Conservation (phyloP, 345 rosid species). For the Cardamine occulta region DNA sequence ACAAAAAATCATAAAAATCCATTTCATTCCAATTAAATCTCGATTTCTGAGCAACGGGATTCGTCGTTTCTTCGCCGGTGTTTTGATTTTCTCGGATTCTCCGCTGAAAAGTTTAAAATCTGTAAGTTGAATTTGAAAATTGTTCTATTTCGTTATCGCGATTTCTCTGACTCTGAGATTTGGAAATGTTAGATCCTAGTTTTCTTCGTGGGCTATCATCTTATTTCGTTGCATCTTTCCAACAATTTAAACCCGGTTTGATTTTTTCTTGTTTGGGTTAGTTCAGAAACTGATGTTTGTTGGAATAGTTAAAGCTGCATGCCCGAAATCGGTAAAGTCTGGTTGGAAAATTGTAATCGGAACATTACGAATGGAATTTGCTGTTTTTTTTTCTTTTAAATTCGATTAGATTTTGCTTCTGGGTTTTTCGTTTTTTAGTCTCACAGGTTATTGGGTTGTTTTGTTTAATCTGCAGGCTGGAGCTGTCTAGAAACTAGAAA, state of each 20-base stretch:
- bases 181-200: slow-evolving; percentile 19
- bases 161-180: slow-evolving; percentile 19
- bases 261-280: slow-evolving; percentile 13
- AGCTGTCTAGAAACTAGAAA: slow-evolving; percentile 6
- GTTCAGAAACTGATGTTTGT: slow-evolving; percentile 28
- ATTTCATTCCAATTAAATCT: slow-evolving; percentile 12
- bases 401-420: background rate
- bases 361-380: slow-evolving; percentile 11
- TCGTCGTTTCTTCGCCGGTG: slow-evolving; percentile 31
- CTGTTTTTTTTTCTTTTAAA: background rate
- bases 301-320: slow-evolving; percentile 29
- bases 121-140: slow-evolving; percentile 37
- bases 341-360: slow-evolving; percentile 29
- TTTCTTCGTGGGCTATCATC: slow-evolving; percentile 24
- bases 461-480: slow-evolving; percentile 37
- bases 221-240: slow-evolving; percentile 7
- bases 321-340: slow-evolving; percentile 10
- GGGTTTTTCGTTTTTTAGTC: slow-evolving; percentile 7
- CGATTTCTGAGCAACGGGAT: slow-evolving; percentile 35
- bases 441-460: slow-evolving; percentile 29
- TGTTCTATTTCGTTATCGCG: slow-evolving; percentile 14
- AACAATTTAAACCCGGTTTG: slow-evolving; percentile 2
- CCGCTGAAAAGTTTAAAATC: slow-evolving; percentile 27
- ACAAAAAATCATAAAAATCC: background rate
- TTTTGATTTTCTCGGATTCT: slow-evolving; percentile 33